These are phyloP conservation scores for Wickerhamomyces bisporus DNA, from an alignment of 805 yeast species.

Conservation along the genomic window DNA sequence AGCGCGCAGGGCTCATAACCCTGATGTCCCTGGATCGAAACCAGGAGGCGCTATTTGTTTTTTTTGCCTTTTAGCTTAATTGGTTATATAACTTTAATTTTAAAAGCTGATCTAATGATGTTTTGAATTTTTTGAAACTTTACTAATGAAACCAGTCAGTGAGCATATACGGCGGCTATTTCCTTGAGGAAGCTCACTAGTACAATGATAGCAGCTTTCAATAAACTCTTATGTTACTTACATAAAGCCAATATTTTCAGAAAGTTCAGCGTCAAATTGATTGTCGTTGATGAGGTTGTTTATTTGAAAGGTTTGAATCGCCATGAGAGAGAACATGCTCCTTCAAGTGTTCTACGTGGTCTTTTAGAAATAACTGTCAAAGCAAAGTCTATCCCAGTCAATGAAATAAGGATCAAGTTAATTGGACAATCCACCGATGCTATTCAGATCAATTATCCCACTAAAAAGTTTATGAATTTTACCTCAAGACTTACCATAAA, in stretches of 20 bases:
- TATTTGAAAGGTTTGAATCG: slow-evolving; percentile 15
- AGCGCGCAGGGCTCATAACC: slow-evolving; percentile 99
- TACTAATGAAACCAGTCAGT: too few species aligned
- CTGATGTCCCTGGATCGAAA: slow-evolving; percentile 97
- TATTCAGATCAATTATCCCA: background rate
- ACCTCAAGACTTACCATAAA: slow-evolving; percentile 4
- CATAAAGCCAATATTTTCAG: slow-evolving; percentile 1
- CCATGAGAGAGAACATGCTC: slow-evolving; percentile 13
- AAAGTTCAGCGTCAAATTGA: slow-evolving; percentile 4
- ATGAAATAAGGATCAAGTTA: slow-evolving; percentile 11
- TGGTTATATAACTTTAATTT: too few species aligned
- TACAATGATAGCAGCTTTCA: too few species aligned
- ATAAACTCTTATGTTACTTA: too few species aligned
- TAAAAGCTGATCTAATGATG: too few species aligned
- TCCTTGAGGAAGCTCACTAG: too few species aligned
- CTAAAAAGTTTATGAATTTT: slow-evolving; percentile 3
- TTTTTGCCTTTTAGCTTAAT: slow-evolving; percentile 12
- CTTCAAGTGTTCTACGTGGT: slow-evolving; percentile 10
- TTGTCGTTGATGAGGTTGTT: slow-evolving; percentile 10
- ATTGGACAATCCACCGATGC: slow-evolving; percentile 13
- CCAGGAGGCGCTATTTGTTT: slow-evolving; percentile 79
- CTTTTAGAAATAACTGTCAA: slow-evolving; percentile 9
- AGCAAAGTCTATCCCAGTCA: slow-evolving; percentile 4
- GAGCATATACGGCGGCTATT: too few species aligned
- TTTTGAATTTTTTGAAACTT: too few species aligned